Percentiles rank a stretch among this genome's conserved stretches.
phyloP scores from a whole-genome alignment of 2,329 filamentous ascomycete species.

The Colletotrichum spaethianum region DNA sequence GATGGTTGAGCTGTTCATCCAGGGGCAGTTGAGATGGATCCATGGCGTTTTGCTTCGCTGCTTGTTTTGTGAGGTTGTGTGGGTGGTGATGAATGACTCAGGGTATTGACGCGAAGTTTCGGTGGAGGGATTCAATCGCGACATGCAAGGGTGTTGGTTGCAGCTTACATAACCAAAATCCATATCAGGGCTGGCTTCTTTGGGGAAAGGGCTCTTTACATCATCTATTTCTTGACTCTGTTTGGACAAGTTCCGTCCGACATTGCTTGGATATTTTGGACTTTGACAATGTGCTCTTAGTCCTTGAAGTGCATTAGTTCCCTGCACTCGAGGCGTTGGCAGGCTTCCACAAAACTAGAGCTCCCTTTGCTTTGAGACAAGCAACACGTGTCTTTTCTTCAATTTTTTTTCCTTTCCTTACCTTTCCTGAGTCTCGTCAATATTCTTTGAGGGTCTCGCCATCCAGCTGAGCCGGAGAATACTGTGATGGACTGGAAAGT shows the following conservation, averaged over 20 bases:
- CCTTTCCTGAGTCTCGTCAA: too few relatives aligned
- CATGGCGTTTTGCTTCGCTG: neutral
- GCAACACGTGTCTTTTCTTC: too few relatives aligned
- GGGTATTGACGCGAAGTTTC: neutral
- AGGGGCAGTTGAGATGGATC: constrained; percentile 44
- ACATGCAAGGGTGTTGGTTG: neutral
- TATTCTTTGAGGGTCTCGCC: too few relatives aligned
- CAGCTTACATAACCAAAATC: neutral
- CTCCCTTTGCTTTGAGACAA: too few relatives aligned
- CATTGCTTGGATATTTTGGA: neutral
- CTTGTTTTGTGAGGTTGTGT: neutral
- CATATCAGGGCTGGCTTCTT: neutral
- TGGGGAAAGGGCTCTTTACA: neutral
- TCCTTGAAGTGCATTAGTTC: too few relatives aligned
- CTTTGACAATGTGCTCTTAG: neutral
- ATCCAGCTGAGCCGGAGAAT: too few relatives aligned
- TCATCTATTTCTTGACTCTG: neutral
- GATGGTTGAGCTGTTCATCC: constrained; percentile 44
- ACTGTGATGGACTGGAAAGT: too few relatives aligned
- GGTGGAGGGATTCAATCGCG: neutral
- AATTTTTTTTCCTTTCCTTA: too few relatives aligned
- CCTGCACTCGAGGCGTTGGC: too few relatives aligned
- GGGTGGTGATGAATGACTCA: neutral
- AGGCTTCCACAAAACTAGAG: too few relatives aligned
- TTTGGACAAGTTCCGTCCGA: neutral